Evolutionary conservation across 164 flowering plant species (phyloP).

Genomic region (Liquidambar formosana): DNA sequence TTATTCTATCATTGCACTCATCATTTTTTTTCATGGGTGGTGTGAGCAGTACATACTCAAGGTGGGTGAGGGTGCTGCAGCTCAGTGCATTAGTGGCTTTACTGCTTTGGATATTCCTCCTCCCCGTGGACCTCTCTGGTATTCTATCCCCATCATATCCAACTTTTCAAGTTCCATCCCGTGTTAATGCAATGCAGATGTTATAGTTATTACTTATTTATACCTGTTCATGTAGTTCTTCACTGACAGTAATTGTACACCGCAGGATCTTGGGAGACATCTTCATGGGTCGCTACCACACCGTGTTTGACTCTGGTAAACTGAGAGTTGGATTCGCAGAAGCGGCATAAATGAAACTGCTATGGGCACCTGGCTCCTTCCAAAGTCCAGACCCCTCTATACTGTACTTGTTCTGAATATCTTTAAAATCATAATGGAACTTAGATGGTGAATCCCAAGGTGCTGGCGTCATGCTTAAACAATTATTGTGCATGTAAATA

Average conservation of each 20-base stretch:
- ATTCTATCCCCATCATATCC: constrained; percentile 4
- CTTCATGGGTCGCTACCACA: constrained; percentile 72
- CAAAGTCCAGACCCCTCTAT: background rate
- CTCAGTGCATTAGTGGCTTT: constrained; percentile 82
- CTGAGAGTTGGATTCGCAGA: constrained; percentile 61
- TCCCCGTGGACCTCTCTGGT: constrained; percentile 84
- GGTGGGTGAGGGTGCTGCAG: constrained; percentile 63
- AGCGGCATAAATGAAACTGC: constrained; percentile 38
- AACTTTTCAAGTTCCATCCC: background rate
- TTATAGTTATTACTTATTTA: too few species aligned
- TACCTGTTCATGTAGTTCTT: background rate
- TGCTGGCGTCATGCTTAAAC: background rate
- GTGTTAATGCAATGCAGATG: too few species aligned
- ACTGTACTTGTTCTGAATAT: background rate
- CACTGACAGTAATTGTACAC: background rate
- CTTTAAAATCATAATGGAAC: background rate
- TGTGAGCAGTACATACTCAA: constrained; percentile 59
- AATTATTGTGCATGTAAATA: background rate
- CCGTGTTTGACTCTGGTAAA: constrained; percentile 57
- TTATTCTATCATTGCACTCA: background rate
- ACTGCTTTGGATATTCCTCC: constrained; percentile 69
- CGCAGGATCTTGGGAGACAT: constrained; percentile 69
- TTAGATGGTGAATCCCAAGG: background rate
- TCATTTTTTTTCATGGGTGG: constrained; percentile 6
- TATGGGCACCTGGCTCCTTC: too few species aligned